phyloP scores from a whole-genome alignment of 352 stramenopile genomes.

The Stramenopiles sp. region DNA sequence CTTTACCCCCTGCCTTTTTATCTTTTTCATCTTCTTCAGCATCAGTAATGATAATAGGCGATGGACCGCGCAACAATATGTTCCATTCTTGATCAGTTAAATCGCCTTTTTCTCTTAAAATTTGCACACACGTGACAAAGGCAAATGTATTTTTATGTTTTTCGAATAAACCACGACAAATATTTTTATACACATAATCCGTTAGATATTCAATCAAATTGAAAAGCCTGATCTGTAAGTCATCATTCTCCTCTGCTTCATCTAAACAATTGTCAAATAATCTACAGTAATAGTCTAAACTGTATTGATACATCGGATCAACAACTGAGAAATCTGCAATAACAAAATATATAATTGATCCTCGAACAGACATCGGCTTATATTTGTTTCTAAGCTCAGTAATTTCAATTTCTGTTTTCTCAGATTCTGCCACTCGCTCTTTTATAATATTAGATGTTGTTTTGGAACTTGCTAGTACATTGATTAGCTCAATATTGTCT shows the following conservation, averaged over 20 bases:
- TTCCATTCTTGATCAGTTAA: conserved; percentile 53
- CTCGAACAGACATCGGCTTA: conserved; percentile 56
- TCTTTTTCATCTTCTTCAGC: too few species aligned
- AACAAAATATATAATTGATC: conserved; percentile 78
- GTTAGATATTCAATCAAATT: conserved; percentile 75
- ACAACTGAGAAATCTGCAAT: conserved; percentile 68
- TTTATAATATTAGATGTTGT: conserved; percentile 68
- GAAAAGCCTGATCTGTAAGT: conserved; percentile 44
- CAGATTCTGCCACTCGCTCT: conserved; percentile 53
- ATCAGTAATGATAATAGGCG: too few species aligned
- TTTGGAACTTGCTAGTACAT: conserved; percentile 79
- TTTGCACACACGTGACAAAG: conserved; percentile 68
- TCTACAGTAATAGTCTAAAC: conserved; percentile 74
- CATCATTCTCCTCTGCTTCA: conserved; percentile 45
- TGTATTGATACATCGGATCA: conserved; percentile 83
- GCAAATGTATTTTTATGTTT: conserved; percentile 82
- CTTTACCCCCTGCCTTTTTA: too few species aligned
- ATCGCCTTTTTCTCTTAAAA: conserved; percentile 41
- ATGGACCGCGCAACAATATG: too few species aligned
- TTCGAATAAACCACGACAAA: conserved; percentile 77
- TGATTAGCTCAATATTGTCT: conserved; percentile 75
- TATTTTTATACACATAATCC: conserved; percentile 70
- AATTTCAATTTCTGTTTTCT: conserved; percentile 64
- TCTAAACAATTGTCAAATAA: conserved; percentile 66
- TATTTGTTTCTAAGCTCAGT: conserved; percentile 66